These are phyloP conservation scores for Backusella circina DNA, from an alignment of 192 early-diverging fungal genomes.

Conservation along the genomic window DNA sequence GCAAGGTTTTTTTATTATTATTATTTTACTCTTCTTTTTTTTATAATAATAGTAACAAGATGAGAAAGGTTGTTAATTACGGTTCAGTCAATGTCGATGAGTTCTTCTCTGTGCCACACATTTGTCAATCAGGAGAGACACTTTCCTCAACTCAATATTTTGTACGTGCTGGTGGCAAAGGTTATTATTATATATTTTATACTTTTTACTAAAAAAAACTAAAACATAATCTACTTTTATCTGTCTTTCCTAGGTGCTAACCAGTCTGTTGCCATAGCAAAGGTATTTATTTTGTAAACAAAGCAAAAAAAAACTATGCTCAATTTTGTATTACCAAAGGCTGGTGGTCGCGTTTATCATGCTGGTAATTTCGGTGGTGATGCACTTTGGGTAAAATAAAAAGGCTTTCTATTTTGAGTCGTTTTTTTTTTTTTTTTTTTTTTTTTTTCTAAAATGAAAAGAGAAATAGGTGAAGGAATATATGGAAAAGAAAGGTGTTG, in stretches of 20 bases:
- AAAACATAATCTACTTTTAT: background rate
- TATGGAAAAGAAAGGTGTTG: slow-evolving; percentile 61
- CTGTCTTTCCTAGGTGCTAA: slow-evolving; percentile 66
- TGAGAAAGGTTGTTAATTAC: slow-evolving; percentile 53
- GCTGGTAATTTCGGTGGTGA: slow-evolving; percentile 83
- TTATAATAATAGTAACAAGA: background rate
- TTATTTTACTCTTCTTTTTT: background rate
- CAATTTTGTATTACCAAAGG: slow-evolving; percentile 26
- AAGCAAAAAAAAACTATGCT: background rate
- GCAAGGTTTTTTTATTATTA: background rate
- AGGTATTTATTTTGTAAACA: slow-evolving; percentile 32
- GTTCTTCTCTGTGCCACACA: slow-evolving; percentile 70
- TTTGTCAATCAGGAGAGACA: slow-evolving; percentile 55
- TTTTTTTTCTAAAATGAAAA: background rate
- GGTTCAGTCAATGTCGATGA: slow-evolving; percentile 83
- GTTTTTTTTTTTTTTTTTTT: background rate
- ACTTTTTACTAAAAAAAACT: background rate
- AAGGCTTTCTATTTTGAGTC: background rate
- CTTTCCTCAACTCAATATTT: slow-evolving; percentile 43
- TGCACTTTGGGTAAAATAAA: slow-evolving; percentile 57
- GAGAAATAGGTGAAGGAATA: slow-evolving; percentile 45
- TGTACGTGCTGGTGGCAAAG: slow-evolving; percentile 70
- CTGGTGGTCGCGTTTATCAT: slow-evolving; percentile 65
- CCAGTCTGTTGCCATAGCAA: slow-evolving; percentile 80
- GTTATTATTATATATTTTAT: slow-evolving; percentile 9